Evolutionary conservation across 139 green algal species (phyloP), one percentile per base, ranked within the genome.

Genomic region (Coccomyxa sp.): DNA sequence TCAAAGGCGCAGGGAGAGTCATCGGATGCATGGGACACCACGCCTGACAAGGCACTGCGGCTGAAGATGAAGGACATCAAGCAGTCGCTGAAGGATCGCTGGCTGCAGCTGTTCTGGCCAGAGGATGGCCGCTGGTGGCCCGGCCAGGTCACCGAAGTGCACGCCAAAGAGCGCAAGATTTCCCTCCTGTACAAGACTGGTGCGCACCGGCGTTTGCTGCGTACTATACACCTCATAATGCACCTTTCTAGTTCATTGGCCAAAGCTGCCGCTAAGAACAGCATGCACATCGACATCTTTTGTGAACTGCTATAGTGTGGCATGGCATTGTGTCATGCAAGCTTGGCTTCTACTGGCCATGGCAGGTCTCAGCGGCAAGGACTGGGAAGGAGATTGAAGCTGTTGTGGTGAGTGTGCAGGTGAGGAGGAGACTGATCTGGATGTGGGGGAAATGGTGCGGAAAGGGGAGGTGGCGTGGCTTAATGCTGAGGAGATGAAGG

Each of bases 381-480:
- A 11, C 1, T 9, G 7, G 63, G 18, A 9, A 21, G 4, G 21
- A 1, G 3, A 10, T 51, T 78, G 11, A 16, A 78, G 71, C 71
- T 78, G 71, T 78, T 21, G 63, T 25, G 18, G 63, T 68, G 60
- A 28, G 21, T 71, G 18, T 71, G 63, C 45, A 67, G 58, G 60
- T 74, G 81, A 80, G 13, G 82, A 87, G 57, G 80, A 88, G 77
- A 68, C 84, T 45, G 75, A 82, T 38, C n/a, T 85, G 58, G 80
- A 88, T 28, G 63, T 90, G 38, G 71, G 32, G 12, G 59, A 82
- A 13, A 79, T 90, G 59, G 45, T 88, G 13, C 63, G 67, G 28
- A 82, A 85, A 31, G 81, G 79, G 0, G 86, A 90, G 84, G 86
- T 88, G 79, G 86, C 86, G 45, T 90, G 86, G 86, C 84, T 90